Evolutionary conservation across 1,284 basidiomycete genomes (phyloP), one percentile per base, ranked within the genome.

Genomic region (Puccinia sorghi): DNA sequence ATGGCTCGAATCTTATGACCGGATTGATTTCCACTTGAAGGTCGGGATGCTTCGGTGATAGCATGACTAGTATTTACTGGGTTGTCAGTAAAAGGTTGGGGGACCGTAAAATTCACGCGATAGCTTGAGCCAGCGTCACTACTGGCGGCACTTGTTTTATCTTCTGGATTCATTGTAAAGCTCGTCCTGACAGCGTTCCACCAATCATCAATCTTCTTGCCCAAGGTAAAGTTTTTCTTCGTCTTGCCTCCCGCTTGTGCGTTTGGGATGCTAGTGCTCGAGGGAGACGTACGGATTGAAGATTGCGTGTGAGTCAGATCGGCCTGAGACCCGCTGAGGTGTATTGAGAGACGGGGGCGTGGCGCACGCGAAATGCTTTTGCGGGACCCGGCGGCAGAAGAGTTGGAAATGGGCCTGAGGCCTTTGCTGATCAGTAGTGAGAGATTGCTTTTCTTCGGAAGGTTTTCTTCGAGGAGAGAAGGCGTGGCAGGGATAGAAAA

Each of bases 181-280:
- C 85, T 86, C 80, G 83, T 84, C 77, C 86, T 86, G 50, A 86
- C 86, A 32, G 86, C 84, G 50, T 83, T 85, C 86, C 86, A 86
- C 86, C 86, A 86, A 1, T 86, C 86, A 81, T 86, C 86, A 83
- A 86, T 86, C 80, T 86, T 86, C 50, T 81, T 83, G 37, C 84
- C 85, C 50, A 86, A 75, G 39, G 67, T 79, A 37, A 79, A 79
- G 39, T 85, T 85, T 81, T 85, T 85, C 82, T 85, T 85, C 57
- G 92, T 90, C 82, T 92, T 92, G 20, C 1, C 80, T 43, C 17
- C 70, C 48, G 32, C 25, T 48, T 64, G 59, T 13, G 13, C 43
- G 66, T 6, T 32, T 48, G 32, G 66, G 32, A 78, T 32, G 41
- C 61, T 64, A 27, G n/a, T 48, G 37, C 50, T 39, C 46, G 67